A percentile compares a stretch with the other conserved stretches of the same genome.
Evolutionary conservation across 176 grass and related monocot species (phyloP).

Genomic region (Rhynchospora tenuis): DNA sequence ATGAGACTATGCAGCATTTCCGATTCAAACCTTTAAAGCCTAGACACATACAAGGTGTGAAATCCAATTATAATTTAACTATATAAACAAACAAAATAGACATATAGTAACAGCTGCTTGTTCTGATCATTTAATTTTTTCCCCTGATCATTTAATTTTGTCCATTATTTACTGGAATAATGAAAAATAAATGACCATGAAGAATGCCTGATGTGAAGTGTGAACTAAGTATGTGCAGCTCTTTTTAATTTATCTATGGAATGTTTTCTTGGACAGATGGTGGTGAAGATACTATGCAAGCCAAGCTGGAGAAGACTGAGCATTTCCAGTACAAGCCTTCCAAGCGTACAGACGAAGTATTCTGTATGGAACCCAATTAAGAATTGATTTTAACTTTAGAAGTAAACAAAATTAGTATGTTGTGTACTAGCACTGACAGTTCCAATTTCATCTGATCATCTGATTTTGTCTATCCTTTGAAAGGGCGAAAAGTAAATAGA

Average conservation of each 20-base stretch:
- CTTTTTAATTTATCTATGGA: neutral
- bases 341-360: neutral
- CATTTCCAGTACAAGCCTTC: neutral
- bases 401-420: neutral
- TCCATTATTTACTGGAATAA: neutral
- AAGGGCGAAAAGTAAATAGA: neutral
- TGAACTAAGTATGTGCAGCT: neutral
- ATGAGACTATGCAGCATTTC: neutral
- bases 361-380: neutral
- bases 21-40: slow-evolving; percentile 6
- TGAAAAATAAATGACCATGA: neutral
- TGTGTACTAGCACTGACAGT: neutral
- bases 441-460: neutral
- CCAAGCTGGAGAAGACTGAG: neutral
- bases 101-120: neutral
- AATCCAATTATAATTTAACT: neutral
- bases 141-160: neutral
- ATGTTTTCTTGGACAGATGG: slow-evolving; percentile 8
- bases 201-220: neutral
- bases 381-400: neutral
- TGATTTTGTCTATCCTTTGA: neutral
- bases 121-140: neutral
- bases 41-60: neutral
- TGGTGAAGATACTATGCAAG: neutral
- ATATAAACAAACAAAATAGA: slow-evolving; percentile 2